Evolutionary conservation across 441 rosid species (phyloP).

Genomic region (Populus hybrid): DNA sequence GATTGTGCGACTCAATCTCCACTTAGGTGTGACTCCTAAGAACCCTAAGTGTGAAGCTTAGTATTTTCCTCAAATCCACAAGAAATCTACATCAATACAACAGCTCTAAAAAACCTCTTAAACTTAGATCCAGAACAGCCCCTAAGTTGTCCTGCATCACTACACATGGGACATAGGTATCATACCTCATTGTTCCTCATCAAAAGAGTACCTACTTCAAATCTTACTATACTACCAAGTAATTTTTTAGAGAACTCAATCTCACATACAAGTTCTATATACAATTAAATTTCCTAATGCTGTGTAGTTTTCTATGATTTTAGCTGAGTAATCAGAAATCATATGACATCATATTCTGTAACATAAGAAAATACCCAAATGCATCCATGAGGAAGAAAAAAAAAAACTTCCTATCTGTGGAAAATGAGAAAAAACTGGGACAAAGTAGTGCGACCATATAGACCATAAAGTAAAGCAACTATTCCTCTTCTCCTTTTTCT

Average conservation of each 20-base stretch:
- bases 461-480: neutral
- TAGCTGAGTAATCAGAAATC: neutral
- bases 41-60: too few relatives aligned
- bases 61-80: too few relatives aligned
- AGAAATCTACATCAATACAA: too few relatives aligned
- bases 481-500: neutral
- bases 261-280: neutral
- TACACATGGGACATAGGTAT: neutral
- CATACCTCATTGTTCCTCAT: neutral
- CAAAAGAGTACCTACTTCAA: neutral
- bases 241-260: neutral
- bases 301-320: neutral
- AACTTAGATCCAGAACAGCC: too few relatives aligned
- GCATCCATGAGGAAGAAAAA: neutral
- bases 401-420: neutral
- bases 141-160: neutral
- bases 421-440: neutral
- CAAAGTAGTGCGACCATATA: neutral
- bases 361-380: neutral
- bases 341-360: neutral
- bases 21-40: too few relatives aligned
- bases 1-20: too few relatives aligned
- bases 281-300: neutral
- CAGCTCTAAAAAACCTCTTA: too few relatives aligned
- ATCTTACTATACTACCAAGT: neutral